These are phyloP conservation scores for Phlebiopsis flavidoalba DNA, from an alignment of 768 basidiomycete genomes.

Conservation along the genomic window DNA sequence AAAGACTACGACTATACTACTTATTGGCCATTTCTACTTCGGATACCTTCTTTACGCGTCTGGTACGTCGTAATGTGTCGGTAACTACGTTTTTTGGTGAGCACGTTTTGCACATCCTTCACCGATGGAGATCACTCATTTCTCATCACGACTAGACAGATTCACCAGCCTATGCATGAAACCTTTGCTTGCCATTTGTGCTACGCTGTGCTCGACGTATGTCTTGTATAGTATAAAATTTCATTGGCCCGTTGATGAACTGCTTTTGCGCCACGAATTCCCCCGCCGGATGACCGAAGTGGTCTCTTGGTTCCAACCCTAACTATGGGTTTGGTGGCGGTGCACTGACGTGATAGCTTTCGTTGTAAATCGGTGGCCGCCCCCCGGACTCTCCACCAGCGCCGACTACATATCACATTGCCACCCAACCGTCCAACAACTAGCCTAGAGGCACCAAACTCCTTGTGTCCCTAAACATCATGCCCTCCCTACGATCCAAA, in stretches of 20 bases:
- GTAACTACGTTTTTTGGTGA: no score
- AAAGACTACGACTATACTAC: no score
- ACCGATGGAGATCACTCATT: no score
- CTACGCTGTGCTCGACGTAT: not conserved
- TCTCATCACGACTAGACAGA: not conserved
- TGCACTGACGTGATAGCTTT: not conserved
- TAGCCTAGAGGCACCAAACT: not conserved
- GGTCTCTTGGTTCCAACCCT: not conserved
- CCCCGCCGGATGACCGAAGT: not conserved
- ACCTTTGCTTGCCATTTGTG: not conserved
- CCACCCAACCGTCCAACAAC: not conserved
- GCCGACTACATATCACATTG: not conserved
- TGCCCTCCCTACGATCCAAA: slow-evolving; percentile 19
- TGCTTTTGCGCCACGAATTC: not conserved
- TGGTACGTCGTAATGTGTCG: no score
- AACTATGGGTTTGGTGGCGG: not conserved
- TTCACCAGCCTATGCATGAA: not conserved
- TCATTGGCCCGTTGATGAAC: not conserved
- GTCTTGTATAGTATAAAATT: not conserved
- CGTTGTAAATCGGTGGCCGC: not conserved
- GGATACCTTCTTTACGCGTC: no score
- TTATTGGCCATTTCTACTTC: no score
- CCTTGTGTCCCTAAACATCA: slow-evolving; percentile 1
- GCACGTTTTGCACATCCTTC: no score
- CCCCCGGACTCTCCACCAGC: not conserved